Percentiles rank a stretch among this genome's conserved stretches.
These are phyloP conservation scores for Cutaneotrichosporon cavernicola DNA, from an alignment of 1,284 basidiomycete genomes.

Conservation along the genomic window DNA sequence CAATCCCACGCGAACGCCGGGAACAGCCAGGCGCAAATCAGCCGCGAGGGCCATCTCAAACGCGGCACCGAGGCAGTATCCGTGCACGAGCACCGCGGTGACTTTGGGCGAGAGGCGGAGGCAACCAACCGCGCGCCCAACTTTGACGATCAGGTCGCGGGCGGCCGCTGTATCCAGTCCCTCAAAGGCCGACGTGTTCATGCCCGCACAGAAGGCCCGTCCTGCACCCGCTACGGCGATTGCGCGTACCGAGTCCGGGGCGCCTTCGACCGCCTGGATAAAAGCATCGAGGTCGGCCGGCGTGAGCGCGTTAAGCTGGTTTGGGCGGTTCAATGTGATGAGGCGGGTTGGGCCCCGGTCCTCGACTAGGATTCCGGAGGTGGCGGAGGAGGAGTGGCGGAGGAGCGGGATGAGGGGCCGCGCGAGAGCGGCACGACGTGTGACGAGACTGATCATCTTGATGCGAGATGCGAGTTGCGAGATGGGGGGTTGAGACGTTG, in stretches of 20 bases:
- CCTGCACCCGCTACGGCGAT: constrained; percentile 19
- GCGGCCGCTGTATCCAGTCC: constrained; percentile 13
- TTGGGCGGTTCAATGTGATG: constrained; percentile 22
- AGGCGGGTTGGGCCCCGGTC: constrained; percentile 18
- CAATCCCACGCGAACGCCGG: constrained; percentile 13
- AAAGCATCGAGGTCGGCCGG: constrained; percentile 19
- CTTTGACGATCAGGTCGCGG: constrained; percentile 12
- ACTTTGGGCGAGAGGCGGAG: constrained; percentile 20
- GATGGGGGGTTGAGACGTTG: not conserved
- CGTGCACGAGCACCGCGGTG: constrained; percentile 25
- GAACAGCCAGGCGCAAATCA: constrained; percentile 18
- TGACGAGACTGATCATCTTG: not conserved
- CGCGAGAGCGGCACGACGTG: not conserved
- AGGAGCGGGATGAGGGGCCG: not conserved
- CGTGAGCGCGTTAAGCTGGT: constrained; percentile 21
- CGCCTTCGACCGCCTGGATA: constrained; percentile 14
- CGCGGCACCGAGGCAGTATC: constrained; percentile 24
- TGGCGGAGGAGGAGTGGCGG: not conserved
- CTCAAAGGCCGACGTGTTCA: constrained; percentile 24
- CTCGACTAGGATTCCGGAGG: constrained; percentile 9
- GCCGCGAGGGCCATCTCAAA: constrained; percentile 28
- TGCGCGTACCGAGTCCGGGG: constrained; percentile 18
- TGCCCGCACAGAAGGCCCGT: constrained; percentile 22
- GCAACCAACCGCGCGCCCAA: constrained; percentile 18
- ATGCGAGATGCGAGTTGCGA: too few species aligned